Evolutionary conservation across 2,329 filamentous ascomycete genomes (phyloP).

Genomic region (Sporothrix dimorphospora): DNA sequence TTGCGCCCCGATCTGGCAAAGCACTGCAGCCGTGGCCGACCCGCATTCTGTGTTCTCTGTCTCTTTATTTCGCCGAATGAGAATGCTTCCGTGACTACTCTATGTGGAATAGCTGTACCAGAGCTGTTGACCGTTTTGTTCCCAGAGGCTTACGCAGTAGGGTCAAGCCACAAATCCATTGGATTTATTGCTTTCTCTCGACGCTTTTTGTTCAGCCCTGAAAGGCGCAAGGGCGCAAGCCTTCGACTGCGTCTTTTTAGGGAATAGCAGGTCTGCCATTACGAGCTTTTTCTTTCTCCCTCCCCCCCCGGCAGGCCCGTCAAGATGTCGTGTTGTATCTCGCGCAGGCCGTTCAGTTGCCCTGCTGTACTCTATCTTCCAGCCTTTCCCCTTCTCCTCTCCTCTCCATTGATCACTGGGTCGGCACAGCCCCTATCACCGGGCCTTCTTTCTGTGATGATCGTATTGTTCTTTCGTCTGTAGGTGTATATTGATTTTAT

Average conservation of each 20-base stretch:
- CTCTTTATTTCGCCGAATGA: not conserved
- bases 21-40: not conserved
- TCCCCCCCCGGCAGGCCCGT: not conserved
- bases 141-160: not conserved
- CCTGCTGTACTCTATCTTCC: not conserved
- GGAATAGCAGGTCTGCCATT: conserved; percentile 1
- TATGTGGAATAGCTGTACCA: not conserved
- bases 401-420: not conserved
- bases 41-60: not conserved
- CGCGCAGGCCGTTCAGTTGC: not conserved
- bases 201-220: conserved; percentile 16
- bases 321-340: not conserved
- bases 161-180: conserved; percentile 3
- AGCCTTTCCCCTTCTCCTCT: not conserved
- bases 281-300: not conserved
- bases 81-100: not conserved
- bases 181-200: not conserved
- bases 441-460: not conserved
- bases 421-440: conserved; percentile 3
- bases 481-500: not conserved
- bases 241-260: not conserved
- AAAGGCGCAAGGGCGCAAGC: not conserved
- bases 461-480: not conserved
- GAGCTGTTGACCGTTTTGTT: not conserved
- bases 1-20: conserved; percentile 5